Evolutionary conservation across 2,329 filamentous ascomycete species (phyloP).

Genomic region (Phyllosticta paracitricarpa): DNA sequence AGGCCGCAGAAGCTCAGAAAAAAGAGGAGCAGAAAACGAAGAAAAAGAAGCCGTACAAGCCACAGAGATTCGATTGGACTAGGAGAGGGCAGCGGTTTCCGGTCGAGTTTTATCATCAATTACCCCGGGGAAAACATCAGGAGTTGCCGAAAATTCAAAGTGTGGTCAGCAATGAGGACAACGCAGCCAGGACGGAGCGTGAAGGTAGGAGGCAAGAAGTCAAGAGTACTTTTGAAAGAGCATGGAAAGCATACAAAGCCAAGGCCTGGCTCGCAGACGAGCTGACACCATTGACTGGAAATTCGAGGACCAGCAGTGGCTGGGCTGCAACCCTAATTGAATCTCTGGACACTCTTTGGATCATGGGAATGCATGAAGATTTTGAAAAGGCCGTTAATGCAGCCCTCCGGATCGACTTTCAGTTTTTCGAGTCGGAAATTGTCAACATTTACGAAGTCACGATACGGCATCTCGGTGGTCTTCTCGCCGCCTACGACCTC

Average conservation of each 20-base stretch:
- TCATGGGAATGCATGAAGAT: constrained; percentile 39
- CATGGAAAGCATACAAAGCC: constrained; percentile 35
- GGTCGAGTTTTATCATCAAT: constrained; percentile 23
- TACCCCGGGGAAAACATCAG: constrained; percentile 29
- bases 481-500: constrained; percentile 79
- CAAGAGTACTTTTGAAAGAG: constrained; percentile 33
- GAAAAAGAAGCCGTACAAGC: not conserved
- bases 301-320: constrained; percentile 32
- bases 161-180: constrained; percentile 29
- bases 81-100: constrained; percentile 32
- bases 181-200: constrained; percentile 22
- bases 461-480: constrained; percentile 76
- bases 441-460: constrained; percentile 43
- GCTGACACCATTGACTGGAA: constrained; percentile 34
- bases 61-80: constrained; percentile 25
- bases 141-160: constrained; percentile 34
- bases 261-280: constrained; percentile 42
- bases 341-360: constrained; percentile 37
- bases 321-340: constrained; percentile 40
- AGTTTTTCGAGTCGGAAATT: constrained; percentile 25
- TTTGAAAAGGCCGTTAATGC: constrained; percentile 37
- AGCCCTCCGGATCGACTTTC: constrained; percentile 34
- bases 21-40: constrained; percentile 13
- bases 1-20: not conserved
- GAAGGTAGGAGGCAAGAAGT: constrained; percentile 28